These are phyloP conservation scores for Aciculosporium take DNA, from an alignment of 2,329 filamentous ascomycete genomes.

Conservation along the genomic window DNA sequence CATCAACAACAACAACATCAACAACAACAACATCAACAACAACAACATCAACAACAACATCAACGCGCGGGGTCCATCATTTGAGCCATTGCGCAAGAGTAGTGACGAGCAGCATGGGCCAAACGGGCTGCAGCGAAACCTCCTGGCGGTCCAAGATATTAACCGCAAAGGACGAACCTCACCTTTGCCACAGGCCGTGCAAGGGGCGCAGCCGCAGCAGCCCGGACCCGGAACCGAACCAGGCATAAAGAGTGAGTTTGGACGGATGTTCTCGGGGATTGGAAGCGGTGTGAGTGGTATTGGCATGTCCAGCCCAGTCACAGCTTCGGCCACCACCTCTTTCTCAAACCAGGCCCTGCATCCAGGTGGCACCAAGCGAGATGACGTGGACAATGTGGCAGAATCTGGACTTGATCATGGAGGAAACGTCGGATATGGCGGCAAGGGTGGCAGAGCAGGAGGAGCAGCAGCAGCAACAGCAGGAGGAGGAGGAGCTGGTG, in stretches of 20 bases:
- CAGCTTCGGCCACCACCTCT: conserved; percentile 23
- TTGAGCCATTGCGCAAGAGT: conserved; percentile 24
- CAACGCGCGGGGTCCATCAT: conserved; percentile 26
- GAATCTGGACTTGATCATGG: conserved; percentile 28
- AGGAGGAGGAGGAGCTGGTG: too few relatives aligned
- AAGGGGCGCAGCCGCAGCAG: conserved; percentile 73
- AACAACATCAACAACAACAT: too few relatives aligned
- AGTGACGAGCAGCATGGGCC: conserved; percentile 26
- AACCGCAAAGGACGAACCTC: conserved; percentile 75
- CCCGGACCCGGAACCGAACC: conserved; percentile 69
- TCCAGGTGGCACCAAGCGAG: conserved; percentile 30
- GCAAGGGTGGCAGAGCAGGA: conserved; percentile 35
- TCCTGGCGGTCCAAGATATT: conserved; percentile 68
- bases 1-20: too few relatives aligned
- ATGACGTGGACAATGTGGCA: conserved; percentile 32
- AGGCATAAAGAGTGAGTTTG: conserved; percentile 88
- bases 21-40: too few relatives aligned
- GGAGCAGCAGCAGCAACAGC: too few relatives aligned
- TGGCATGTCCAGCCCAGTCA: conserved; percentile 36
- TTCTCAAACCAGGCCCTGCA: conserved; percentile 21
- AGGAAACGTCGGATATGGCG: conserved; percentile 26
- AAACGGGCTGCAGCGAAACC: conserved; percentile 35
- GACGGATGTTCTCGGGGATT: conserved; percentile 90
- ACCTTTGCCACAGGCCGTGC: conserved; percentile 82
- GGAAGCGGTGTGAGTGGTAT: conserved; percentile 42